Percentiles rank a stretch among this genome's conserved stretches.
Conservation (phyloP, 192 early-diverging fungal species). For the Backusella tuberculispora region DNA sequence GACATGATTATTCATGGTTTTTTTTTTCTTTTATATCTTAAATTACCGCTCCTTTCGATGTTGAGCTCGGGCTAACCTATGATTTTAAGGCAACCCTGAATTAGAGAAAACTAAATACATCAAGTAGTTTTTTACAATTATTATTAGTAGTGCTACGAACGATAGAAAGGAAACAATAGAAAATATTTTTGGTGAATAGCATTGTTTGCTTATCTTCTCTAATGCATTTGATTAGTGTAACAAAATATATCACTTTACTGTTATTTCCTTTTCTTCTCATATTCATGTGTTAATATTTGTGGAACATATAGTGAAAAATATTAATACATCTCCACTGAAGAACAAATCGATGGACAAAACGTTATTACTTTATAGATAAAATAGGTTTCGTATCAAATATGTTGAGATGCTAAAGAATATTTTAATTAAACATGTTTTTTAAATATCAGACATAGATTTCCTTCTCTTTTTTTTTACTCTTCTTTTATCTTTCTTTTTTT, state of each 20-base stretch:
- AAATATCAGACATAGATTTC: neutral
- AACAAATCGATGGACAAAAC: neutral
- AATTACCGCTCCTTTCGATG: neutral
- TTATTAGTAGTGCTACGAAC: neutral
- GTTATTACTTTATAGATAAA: neutral
- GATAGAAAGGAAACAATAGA: slow-evolving; percentile 1
- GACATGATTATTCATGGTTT: neutral
- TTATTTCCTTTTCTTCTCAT: neutral
- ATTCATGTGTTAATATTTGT: neutral
- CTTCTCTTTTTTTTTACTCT: neutral
- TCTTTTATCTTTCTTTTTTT: neutral
- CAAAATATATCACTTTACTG: neutral
- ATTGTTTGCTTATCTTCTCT: neutral
- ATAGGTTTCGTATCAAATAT: neutral
- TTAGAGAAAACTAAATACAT: neutral
- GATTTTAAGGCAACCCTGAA: neutral
- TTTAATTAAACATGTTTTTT: neutral
- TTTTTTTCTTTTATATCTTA: neutral
- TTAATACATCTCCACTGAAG: neutral
- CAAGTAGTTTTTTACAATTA: neutral
- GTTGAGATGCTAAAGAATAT: neutral
- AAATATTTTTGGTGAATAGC: neutral
- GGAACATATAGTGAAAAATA: neutral
- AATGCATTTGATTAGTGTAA: slow-evolving; percentile 1
- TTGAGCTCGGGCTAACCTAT: neutral